Conservation (phyloP, 768 basidiomycete species). For the Phanerochaete carnosa region DNA sequence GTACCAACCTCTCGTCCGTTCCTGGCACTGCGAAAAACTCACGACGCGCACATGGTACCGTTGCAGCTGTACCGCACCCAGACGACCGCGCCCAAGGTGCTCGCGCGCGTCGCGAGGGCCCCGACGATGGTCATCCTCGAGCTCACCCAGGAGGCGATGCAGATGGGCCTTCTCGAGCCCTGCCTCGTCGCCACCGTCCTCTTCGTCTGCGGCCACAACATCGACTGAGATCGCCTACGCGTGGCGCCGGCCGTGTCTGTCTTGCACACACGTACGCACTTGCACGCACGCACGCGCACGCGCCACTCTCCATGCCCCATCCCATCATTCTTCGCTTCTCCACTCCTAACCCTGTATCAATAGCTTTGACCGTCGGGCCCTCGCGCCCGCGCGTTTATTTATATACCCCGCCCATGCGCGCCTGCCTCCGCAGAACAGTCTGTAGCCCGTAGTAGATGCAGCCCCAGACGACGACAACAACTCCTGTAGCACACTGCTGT, state of each 20-base stretch:
- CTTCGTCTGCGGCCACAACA: slow-evolving; percentile 58
- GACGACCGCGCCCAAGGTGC: slow-evolving; percentile 26
- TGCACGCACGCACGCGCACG: no score
- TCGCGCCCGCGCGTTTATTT: neutral
- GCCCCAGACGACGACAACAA: neutral
- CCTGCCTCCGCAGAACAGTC: neutral
- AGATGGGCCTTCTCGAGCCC: slow-evolving; percentile 50
- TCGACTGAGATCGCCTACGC: slow-evolving; percentile 43
- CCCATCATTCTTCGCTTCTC: neutral
- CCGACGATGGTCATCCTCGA: slow-evolving; percentile 49
- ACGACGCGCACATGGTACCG: neutral
- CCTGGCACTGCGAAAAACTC: neutral
- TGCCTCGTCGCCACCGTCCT: slow-evolving; percentile 50
- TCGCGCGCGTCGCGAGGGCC: slow-evolving; percentile 49
- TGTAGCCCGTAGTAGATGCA: neutral
- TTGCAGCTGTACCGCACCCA: slow-evolving; percentile 45
- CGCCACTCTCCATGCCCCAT: neutral
- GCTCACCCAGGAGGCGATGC: slow-evolving; percentile 51
- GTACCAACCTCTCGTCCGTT: slow-evolving; percentile 21
- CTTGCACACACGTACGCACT: neutral
- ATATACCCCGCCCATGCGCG: no score
- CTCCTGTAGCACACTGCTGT: neutral
- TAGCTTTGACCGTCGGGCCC: neutral
- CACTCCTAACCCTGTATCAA: neutral
- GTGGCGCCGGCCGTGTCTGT: neutral